phyloP scores from a whole-genome alignment of 306 rosid species.

The Chamaecrista fasciculata region DNA sequence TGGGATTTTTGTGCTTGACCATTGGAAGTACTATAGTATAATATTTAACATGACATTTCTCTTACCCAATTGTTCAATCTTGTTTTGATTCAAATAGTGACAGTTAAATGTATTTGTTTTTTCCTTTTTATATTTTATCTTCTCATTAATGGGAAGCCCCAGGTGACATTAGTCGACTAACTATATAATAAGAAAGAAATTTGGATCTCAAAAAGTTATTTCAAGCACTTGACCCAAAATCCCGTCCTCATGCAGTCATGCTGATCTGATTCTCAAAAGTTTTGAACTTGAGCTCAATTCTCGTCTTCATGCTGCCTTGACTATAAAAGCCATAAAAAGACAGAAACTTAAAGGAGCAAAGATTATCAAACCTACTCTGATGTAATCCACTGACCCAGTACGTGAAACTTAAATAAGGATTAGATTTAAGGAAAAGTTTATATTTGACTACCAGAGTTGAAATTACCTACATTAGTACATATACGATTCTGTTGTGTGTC shows the following conservation, averaged over 20 bases:
- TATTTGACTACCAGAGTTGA: constrained; percentile 1
- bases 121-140: too few relatives aligned
- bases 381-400: not conserved
- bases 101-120: too few relatives aligned
- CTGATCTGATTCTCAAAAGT: too few relatives aligned
- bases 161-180: not conserved
- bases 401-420: not conserved
- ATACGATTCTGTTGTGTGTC: too few relatives aligned
- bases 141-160: not conserved
- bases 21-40: not conserved
- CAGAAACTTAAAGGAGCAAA: not conserved
- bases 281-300: not conserved
- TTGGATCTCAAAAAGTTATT: constrained; percentile 4
- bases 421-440: not conserved
- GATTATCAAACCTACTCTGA: constrained; percentile 6
- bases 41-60: too few relatives aligned
- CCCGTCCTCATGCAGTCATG: not conserved
- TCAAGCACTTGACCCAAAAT: not conserved
- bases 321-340: not conserved
- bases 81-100: too few relatives aligned
- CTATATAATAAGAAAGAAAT: not conserved
- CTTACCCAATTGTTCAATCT: too few relatives aligned
- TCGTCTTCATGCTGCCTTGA: constrained; percentile 4
- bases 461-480: not conserved
- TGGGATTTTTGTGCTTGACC: not conserved